Percentiles rank a stretch among this genome's conserved stretches.
Evolutionary conservation across 1,284 basidiomycete genomes (phyloP).

Genomic region (Amylostereum chailletii): DNA sequence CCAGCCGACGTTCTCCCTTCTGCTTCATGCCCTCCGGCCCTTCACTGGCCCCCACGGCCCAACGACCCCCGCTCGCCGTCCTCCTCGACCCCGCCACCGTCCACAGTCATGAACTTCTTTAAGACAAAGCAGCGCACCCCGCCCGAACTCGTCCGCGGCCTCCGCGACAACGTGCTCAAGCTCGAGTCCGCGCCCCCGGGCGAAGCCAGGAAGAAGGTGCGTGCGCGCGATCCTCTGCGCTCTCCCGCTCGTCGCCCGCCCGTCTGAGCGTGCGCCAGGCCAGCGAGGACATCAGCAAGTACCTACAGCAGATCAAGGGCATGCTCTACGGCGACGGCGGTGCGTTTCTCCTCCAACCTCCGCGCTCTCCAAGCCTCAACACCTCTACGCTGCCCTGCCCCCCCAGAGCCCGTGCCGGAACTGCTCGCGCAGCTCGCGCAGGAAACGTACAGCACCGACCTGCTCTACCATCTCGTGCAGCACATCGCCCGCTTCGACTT

Average conservation of each 20-base stretch:
- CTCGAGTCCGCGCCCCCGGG: conserved; percentile 70
- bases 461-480: conserved; percentile 75
- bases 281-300: conserved; percentile 83
- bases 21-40: too few species aligned
- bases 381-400: too few species aligned
- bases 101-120: conserved; percentile 81
- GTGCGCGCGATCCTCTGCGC: conserved; percentile 14
- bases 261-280: conserved; percentile 39
- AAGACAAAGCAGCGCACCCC: conserved; percentile 83
- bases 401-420: conserved; percentile 73
- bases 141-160: conserved; percentile 72
- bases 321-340: conserved; percentile 85
- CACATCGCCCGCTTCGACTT: conserved; percentile 90
- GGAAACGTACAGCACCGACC: conserved; percentile 89
- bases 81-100: too few species aligned
- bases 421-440: conserved; percentile 89
- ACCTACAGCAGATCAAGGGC: conserved; percentile 81
- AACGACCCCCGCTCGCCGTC: too few species aligned
- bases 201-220: conserved; percentile 74
- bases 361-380: conserved; percentile 3
- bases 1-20: too few species aligned
- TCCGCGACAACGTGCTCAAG: conserved; percentile 72
- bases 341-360: conserved; percentile 23
- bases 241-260: background rate
- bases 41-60: too few species aligned